Percentiles rank a stretch among this genome's conserved stretches.
phyloP scores from a whole-genome alignment of 257 asterid genomes.

The Apocynum venetum region DNA sequence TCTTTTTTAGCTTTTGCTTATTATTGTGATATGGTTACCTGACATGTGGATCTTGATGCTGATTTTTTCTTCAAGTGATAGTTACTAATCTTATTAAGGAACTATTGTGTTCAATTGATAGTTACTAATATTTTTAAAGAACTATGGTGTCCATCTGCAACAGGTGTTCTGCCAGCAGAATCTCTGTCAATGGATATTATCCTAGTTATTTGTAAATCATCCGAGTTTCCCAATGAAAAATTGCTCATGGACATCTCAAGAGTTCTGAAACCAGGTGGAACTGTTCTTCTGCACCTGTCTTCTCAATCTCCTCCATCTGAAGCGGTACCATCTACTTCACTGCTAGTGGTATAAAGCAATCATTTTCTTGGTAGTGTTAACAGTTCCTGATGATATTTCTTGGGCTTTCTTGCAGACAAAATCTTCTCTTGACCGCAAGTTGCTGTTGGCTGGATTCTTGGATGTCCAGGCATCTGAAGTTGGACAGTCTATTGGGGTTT shows the following conservation, averaged over 20 bases:
- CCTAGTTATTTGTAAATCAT: slow-evolving; percentile 43
- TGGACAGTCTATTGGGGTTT: slow-evolving; percentile 54
- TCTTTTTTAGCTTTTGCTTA: not conserved
- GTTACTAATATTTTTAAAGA: not conserved
- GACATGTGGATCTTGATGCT: not conserved
- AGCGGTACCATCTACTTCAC: slow-evolving; percentile 40
- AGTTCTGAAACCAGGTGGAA: slow-evolving; percentile 75
- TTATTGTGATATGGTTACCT: not conserved
- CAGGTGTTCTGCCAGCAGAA: slow-evolving; percentile 54
- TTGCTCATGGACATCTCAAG: slow-evolving; percentile 49
- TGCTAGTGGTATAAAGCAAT: slow-evolving; percentile 21
- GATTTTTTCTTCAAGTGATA: not conserved
- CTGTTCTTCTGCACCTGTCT: slow-evolving; percentile 36
- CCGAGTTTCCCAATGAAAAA: slow-evolving; percentile 51
- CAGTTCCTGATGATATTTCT: not conserved
- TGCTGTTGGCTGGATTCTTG: slow-evolving; percentile 73
- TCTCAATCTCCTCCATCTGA: slow-evolving; percentile 37
- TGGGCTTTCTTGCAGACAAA: slow-evolving; percentile 42
- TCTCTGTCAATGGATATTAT: slow-evolving; percentile 53
- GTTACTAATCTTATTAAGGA: not conserved
- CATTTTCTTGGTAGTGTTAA: not conserved
- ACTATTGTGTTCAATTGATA: not conserved
- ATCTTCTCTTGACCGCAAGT: slow-evolving; percentile 62
- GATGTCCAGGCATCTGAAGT: slow-evolving; percentile 50
- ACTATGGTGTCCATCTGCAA: slow-evolving; percentile 6